Percentiles rank a stretch among this genome's conserved stretches.
Conservation (phyloP, 1,284 basidiomycete species). For the Exobasidium cylindrosporum region DNA sequence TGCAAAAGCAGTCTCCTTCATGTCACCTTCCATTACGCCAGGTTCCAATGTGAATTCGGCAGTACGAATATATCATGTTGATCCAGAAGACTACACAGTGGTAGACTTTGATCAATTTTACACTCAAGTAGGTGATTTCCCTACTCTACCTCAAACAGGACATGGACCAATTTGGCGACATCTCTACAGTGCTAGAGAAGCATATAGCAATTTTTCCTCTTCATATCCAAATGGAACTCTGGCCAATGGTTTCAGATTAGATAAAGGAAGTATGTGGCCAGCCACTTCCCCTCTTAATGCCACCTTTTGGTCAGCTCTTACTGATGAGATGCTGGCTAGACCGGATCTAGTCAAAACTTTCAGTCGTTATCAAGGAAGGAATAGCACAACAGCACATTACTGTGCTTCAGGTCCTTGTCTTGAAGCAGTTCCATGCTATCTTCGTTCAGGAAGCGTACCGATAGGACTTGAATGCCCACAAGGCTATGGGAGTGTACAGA, state of each 20-base stretch:
- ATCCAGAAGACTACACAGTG: slow-evolving; percentile 60
- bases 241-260: slow-evolving; percentile 11
- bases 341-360: slow-evolving; percentile 66
- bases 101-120: slow-evolving; percentile 52
- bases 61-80: slow-evolving; percentile 75
- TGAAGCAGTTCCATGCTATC: slow-evolving; percentile 73
- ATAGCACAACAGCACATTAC: slow-evolving; percentile 59
- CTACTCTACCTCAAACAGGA: slow-evolving; percentile 59
- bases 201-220: slow-evolving; percentile 64
- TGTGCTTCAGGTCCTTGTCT: slow-evolving; percentile 65
- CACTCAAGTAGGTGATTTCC: slow-evolving; percentile 30
- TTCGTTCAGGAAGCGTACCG: slow-evolving; percentile 67
- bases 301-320: slow-evolving; percentile 78
- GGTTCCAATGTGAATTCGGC: slow-evolving; percentile 73
- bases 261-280: slow-evolving; percentile 60
- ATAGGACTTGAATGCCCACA: slow-evolving; percentile 63
- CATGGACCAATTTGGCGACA: slow-evolving; percentile 68
- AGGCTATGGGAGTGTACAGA: slow-evolving; percentile 70
- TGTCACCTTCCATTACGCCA: slow-evolving; percentile 71
- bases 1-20: slow-evolving; percentile 37
- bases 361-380: slow-evolving; percentile 70
- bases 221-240: slow-evolving; percentile 6
- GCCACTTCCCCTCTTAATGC: slow-evolving; percentile 70
- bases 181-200: slow-evolving; percentile 70
- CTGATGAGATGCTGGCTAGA: slow-evolving; percentile 69